Conservation (phyloP, 176 grass and related monocot species). For the Aegilops sharonensis region DNA sequence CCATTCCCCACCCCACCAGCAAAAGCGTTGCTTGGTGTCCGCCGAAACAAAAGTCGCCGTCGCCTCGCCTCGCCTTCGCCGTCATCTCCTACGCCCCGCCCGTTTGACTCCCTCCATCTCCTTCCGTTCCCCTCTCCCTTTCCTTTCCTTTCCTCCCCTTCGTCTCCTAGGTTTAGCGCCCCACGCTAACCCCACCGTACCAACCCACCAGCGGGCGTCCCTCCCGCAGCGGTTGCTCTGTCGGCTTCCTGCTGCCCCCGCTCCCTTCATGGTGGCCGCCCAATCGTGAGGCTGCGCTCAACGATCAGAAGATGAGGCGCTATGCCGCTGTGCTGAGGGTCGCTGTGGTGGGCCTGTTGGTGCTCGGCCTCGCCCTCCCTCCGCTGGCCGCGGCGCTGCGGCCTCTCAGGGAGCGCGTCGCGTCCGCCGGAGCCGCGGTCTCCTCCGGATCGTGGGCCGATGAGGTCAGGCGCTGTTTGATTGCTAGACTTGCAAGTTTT, state of each 20-base stretch:
- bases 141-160: not conserved
- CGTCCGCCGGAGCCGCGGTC: slow-evolving; percentile 37
- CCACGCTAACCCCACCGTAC: not conserved
- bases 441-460: slow-evolving; percentile 64
- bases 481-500: not conserved
- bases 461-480: slow-evolving; percentile 50
- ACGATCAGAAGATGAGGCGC: slow-evolving; percentile 22
- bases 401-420: slow-evolving; percentile 63
- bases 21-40: slow-evolving; percentile 31
- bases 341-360: slow-evolving; percentile 17
- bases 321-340: slow-evolving; percentile 28
- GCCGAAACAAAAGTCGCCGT: slow-evolving; percentile 47
- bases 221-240: slow-evolving; percentile 7
- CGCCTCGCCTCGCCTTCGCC: slow-evolving; percentile 26
- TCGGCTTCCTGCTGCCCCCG: not conserved
- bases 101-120: slow-evolving; percentile 32
- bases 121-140: slow-evolving; percentile 4
- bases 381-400: slow-evolving; percentile 54
- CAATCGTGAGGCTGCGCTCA: slow-evolving; percentile 19
- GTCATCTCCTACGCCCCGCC: not conserved
- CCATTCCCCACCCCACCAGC: slow-evolving; percentile 32
- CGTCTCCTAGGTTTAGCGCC: slow-evolving; percentile 24
- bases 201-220: not conserved
- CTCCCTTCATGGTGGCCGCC: slow-evolving; percentile 24
- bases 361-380: slow-evolving; percentile 38